Evolutionary conservation across 495 filamentous ascomycete genomes (phyloP).

Genomic region (Penicillium macrosclerotiorum): DNA sequence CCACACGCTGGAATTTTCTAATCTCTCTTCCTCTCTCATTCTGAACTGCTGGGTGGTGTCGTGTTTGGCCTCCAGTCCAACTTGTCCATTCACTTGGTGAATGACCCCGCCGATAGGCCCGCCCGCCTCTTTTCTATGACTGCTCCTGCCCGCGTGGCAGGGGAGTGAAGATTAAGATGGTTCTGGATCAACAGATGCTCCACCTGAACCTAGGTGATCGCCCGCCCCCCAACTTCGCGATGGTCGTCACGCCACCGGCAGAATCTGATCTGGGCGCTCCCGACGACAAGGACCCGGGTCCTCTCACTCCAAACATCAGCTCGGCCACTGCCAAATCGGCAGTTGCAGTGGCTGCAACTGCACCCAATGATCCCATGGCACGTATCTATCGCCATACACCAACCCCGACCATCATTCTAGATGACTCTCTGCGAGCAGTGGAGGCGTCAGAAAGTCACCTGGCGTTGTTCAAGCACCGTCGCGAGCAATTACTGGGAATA

Average conservation of each 20-base stretch:
- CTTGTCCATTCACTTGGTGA: not conserved
- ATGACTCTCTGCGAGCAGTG: constrained; percentile 43
- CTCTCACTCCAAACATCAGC: not conserved
- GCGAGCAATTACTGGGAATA: constrained; percentile 39
- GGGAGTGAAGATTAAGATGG: constrained; percentile 13
- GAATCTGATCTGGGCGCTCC: constrained; percentile 16
- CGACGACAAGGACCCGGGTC: not conserved
- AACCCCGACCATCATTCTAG: constrained; percentile 48
- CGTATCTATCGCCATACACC: constrained; percentile 51
- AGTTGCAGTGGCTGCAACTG: not conserved
- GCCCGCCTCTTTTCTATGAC: not conserved
- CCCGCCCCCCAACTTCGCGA: constrained; percentile 11
- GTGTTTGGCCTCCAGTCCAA: not conserved
- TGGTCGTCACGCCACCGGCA: constrained; percentile 25
- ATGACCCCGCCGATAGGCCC: not conserved
- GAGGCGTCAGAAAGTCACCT: constrained; percentile 52
- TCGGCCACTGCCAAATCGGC: not conserved
- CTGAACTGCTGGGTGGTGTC: too few relatives aligned
- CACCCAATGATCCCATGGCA: constrained; percentile 14
- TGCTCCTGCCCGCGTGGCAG: constrained; percentile 11
- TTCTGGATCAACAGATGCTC: constrained; percentile 26
- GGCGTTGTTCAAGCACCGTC: constrained; percentile 29
- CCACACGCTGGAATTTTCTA: too few relatives aligned
- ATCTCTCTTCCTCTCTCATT: too few relatives aligned
- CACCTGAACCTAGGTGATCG: constrained; percentile 22